These are phyloP conservation scores for Sarcocystis neurona DNA, from an alignment of 169 alveolate genomes.

Conservation along the genomic window DNA sequence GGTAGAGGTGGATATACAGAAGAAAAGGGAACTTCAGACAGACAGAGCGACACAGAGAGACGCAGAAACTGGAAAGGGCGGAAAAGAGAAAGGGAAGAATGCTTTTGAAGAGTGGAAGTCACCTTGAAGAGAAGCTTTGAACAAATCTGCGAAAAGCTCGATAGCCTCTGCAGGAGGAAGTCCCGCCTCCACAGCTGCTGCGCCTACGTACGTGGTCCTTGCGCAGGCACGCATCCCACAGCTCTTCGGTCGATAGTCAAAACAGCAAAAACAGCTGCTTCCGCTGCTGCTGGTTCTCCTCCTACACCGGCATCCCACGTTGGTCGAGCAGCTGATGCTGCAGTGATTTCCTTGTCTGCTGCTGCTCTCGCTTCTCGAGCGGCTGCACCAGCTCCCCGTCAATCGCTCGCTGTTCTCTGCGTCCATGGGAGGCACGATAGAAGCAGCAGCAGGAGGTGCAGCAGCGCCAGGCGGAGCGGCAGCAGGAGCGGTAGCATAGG, in stretches of 20 bases:
- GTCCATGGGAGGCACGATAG: background rate
- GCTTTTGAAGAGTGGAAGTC: background rate
- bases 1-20: background rate
- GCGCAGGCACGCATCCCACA: constrained; percentile 34
- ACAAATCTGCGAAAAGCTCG: constrained; percentile 57
- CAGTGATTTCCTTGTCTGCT: too few species aligned
- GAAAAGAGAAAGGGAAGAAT: background rate
- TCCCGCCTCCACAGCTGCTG: constrained; percentile 63
- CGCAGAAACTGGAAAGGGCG: background rate
- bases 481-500: background rate
- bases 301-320: too few species aligned
- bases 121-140: constrained; percentile 55
- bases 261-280: too few species aligned
- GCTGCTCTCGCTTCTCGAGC: too few species aligned
- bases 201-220: constrained; percentile 57
- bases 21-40: background rate
- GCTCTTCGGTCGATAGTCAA: constrained; percentile 33
- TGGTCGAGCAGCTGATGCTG: too few species aligned
- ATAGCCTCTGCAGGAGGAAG: constrained; percentile 58
- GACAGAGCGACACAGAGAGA: background rate
- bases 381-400: too few species aligned
- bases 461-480: background rate
- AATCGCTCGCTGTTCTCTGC: background rate
- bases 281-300: too few species aligned
- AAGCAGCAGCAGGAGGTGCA: background rate